Conservation (phyloP, 2,329 filamentous ascomycete genomes). For the Cytospora mali region DNA sequence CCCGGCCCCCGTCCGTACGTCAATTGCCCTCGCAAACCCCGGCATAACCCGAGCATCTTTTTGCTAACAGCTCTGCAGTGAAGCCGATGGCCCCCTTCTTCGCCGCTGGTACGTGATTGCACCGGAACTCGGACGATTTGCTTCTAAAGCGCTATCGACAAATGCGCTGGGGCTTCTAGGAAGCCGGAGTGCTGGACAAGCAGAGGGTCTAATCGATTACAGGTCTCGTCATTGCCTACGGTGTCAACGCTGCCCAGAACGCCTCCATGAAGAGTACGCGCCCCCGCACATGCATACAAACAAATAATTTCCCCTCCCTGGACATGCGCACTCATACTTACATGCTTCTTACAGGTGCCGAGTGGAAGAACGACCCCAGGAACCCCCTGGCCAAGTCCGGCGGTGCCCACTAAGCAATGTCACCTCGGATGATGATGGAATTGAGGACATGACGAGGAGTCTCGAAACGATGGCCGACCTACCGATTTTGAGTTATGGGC, state of each 20-base stretch:
- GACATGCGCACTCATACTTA: conserved; percentile 21
- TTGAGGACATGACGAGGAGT: conserved; percentile 1
- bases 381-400: conserved; percentile 66
- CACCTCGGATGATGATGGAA: neutral
- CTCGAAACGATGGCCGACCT: conserved; percentile 9
- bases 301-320: neutral
- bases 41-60: conserved; percentile 18
- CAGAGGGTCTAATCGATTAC: conserved; percentile 29
- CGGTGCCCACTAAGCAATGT: conserved; percentile 46
- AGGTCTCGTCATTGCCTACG: conserved; percentile 89
- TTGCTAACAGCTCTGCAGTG: conserved; percentile 59
- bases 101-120: conserved; percentile 75
- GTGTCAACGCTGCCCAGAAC: conserved; percentile 82
- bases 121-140: neutral
- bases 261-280: conserved; percentile 73
- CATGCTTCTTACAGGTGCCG: conserved; percentile 65
- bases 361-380: conserved; percentile 96
- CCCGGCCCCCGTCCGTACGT: conserved; percentile 75
- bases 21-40: conserved; percentile 39
- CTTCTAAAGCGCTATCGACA: neutral
- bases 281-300: conserved; percentile 16
- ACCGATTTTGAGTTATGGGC: neutral
- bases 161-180: neutral
- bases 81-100: conserved; percentile 93
- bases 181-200: neutral